phyloP scores from a whole-genome alignment of 352 stramenopile genomes.

The Globisporangium uncinulatum region DNA sequence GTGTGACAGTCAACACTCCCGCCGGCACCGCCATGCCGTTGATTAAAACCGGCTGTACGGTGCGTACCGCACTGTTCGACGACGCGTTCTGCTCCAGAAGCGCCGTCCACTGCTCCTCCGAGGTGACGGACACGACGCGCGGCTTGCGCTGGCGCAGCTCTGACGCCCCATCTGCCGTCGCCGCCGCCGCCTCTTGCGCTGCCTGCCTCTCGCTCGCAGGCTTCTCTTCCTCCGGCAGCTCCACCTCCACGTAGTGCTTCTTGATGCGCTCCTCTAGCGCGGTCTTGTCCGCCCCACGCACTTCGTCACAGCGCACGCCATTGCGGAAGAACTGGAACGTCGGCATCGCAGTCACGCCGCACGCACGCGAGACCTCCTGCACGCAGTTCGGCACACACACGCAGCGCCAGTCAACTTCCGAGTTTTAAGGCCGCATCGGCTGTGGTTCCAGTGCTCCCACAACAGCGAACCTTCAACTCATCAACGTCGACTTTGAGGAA shows the following conservation, averaged over 20 bases:
- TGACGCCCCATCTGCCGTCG: constrained; percentile 4
- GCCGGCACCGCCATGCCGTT: too few species aligned
- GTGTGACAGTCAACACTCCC: not conserved
- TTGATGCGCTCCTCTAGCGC: constrained; percentile 54
- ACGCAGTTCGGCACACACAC: not conserved
- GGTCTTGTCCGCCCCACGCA: constrained; percentile 77
- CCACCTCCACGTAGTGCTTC: constrained; percentile 77
- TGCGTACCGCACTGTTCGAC: constrained; percentile 37
- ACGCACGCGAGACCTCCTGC: constrained; percentile 49
- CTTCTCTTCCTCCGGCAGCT: constrained; percentile 61
- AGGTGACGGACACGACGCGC: constrained; percentile 36
- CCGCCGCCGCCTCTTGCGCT: constrained; percentile 8
- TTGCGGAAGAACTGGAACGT: constrained; percentile 96
- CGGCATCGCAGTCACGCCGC: constrained; percentile 89
- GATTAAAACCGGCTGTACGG: too few species aligned
- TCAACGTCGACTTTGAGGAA: constrained; percentile 91
- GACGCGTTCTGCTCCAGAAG: constrained; percentile 42
- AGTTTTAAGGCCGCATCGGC: too few species aligned
- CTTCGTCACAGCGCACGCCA: constrained; percentile 84
- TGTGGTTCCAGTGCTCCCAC: too few species aligned
- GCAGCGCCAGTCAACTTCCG: not conserved
- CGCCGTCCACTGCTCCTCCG: constrained; percentile 47
- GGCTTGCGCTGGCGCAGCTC: constrained; percentile 61
- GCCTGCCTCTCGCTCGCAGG: constrained; percentile 11
- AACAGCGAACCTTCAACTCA: constrained; percentile 43